A percentile compares a stretch with the other conserved stretches of the same genome.
Evolutionary conservation across 441 rosid genomes (phyloP).

Genomic region (Populus hybrid): DNA sequence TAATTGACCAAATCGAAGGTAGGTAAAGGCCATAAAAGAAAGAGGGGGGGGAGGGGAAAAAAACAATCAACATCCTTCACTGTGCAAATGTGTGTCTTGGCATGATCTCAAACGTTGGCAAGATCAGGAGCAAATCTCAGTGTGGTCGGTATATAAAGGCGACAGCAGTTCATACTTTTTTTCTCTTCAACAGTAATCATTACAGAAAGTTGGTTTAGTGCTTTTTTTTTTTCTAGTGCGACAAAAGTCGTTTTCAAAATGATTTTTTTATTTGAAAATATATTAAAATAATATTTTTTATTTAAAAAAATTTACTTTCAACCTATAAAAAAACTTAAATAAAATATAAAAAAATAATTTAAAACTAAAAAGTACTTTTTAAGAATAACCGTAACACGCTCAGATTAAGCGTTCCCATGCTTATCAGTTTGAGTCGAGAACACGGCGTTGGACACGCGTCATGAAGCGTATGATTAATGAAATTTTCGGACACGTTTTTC

Average conservation of each 20-base stretch:
- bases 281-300: no score
- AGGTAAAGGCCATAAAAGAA: background rate
- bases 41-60: rapidly evolving
- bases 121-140: background rate
- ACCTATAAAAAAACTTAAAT: no score
- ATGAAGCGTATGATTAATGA: background rate
- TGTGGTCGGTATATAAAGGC: background rate
- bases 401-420: background rate
- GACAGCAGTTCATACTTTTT: background rate
- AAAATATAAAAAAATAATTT: no score
- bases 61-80: no score
- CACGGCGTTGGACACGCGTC: background rate
- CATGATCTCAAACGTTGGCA: no score
- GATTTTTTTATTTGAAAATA: no score
- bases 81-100: no score
- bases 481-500: background rate
- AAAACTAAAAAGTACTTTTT: no score
- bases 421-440: background rate
- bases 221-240: no score
- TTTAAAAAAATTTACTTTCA: no score
- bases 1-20: background rate
- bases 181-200: background rate
- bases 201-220: background rate
- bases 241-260: no score
- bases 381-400: no score